phyloP scores from a whole-genome alignment of 148 eudicot species.

The Drosera capensis region DNA sequence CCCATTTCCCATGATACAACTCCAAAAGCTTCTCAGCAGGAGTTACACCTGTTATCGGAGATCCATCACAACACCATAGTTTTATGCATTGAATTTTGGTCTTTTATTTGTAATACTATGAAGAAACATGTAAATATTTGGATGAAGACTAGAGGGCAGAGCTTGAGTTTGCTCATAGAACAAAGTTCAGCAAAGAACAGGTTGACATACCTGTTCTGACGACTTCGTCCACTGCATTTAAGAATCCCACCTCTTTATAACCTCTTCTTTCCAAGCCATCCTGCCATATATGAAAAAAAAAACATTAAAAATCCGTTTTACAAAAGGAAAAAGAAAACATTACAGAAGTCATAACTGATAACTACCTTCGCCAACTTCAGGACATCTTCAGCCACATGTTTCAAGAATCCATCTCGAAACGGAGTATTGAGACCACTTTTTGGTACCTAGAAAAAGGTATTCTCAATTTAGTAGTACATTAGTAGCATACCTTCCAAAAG shows the following conservation, averaged over 20 bases:
- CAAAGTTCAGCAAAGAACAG: background rate
- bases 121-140: too few species aligned
- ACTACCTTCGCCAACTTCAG: slow-evolving; percentile 70
- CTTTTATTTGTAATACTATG: background rate
- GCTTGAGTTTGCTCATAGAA: too few species aligned
- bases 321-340: background rate
- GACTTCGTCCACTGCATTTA: slow-evolving; percentile 91
- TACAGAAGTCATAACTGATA: slow-evolving; percentile 3
- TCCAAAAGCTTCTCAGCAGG: slow-evolving; percentile 95
- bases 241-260: slow-evolving; percentile 72
- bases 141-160: too few species aligned
- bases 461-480: slow-evolving; percentile 5
- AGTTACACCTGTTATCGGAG: slow-evolving; percentile 47
- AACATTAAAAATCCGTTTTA: background rate
- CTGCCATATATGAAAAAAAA: slow-evolving; percentile 14
- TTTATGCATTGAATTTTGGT: background rate
- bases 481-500: too few species aligned
- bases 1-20: slow-evolving; percentile 86
- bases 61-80: background rate
- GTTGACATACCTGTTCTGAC: slow-evolving; percentile 62
- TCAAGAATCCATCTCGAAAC: slow-evolving; percentile 85
- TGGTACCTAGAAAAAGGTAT: slow-evolving; percentile 53
- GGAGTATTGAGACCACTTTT: slow-evolving; percentile 83
- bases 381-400: slow-evolving; percentile 80
- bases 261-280: slow-evolving; percentile 96